Percentiles rank a stretch among this genome's conserved stretches.
phyloP scores from a whole-genome alignment of 495 filamentous ascomycete species.

The Hypoxylon trugodes region DNA sequence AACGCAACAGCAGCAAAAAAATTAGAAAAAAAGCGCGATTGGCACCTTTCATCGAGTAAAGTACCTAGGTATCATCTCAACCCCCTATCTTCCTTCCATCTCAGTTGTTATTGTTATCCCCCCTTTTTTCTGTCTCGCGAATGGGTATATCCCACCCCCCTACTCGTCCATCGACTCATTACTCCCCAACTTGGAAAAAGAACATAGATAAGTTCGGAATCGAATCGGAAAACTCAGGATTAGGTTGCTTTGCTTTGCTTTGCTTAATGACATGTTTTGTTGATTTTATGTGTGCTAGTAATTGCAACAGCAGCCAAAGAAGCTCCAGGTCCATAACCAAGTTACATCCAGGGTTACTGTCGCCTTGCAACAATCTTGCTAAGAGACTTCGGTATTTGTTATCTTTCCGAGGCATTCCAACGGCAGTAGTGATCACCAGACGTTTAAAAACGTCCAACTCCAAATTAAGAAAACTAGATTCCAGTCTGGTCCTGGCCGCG shows the following conservation, averaged over 20 bases:
- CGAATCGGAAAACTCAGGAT: slow-evolving; percentile 23
- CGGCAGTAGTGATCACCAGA: slow-evolving; percentile 2
- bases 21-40: slow-evolving; percentile 22
- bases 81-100: slow-evolving; percentile 16
- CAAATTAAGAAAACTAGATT: slow-evolving; percentile 29
- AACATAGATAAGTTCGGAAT: no score
- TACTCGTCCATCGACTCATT: slow-evolving; percentile 31
- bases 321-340: slow-evolving; percentile 25
- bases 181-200: slow-evolving; percentile 30
- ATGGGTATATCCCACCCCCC: slow-evolving; percentile 32
- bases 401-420: slow-evolving; percentile 12
- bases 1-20: no score
- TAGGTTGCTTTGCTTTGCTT: slow-evolving; percentile 16
- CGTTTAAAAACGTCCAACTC: slow-evolving; percentile 1
- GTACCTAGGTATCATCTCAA: slow-evolving; percentile 41
- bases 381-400: slow-evolving; percentile 14
- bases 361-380: slow-evolving; percentile 24
- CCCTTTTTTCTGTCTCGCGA: no score
- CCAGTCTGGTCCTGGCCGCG: slow-evolving; percentile 29
- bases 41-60: slow-evolving; percentile 12
- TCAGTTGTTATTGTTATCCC: no score
- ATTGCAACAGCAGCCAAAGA: slow-evolving; percentile 29
- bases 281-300: no score
- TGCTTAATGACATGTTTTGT: slow-evolving; percentile 19
- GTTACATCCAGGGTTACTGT: slow-evolving; percentile 29